A percentile compares a stretch with the other conserved stretches of the same genome.
These are phyloP conservation scores for Citrullus colocynthis DNA, from an alignment of 306 rosid genomes.

Conservation along the genomic window DNA sequence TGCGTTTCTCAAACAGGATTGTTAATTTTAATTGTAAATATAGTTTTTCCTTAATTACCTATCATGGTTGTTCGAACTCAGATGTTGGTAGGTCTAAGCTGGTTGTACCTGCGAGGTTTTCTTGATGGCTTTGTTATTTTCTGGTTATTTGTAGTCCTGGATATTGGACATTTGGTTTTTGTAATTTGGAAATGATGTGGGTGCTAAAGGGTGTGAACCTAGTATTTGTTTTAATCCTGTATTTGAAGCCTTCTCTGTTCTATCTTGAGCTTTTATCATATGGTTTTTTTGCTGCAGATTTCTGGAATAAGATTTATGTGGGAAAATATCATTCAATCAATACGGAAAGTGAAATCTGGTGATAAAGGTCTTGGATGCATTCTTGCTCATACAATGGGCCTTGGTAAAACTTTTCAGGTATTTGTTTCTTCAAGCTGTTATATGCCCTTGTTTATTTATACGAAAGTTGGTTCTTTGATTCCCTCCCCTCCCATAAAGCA, in stretches of 20 bases:
- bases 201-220: too few species aligned
- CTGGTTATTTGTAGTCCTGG: too few species aligned
- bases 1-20: too few species aligned
- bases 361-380: constrained; percentile 98
- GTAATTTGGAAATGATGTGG: too few species aligned
- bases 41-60: too few species aligned
- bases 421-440: background rate
- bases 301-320: constrained; percentile 90
- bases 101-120: too few species aligned
- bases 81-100: too few species aligned
- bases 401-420: constrained; percentile 99
- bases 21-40: too few species aligned
- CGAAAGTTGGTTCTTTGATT: background rate
- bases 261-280: background rate
- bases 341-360: constrained; percentile 79
- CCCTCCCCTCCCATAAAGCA: background rate
- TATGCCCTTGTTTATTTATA: background rate
- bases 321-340: constrained; percentile 93
- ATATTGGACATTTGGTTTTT: too few species aligned
- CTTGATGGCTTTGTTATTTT: too few species aligned
- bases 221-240: background rate
- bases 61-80: too few species aligned
- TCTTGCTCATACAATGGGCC: constrained; percentile 98
- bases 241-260: background rate
- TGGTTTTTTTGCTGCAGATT: constrained; percentile 34